Evolutionary conservation across 768 basidiomycete species (phyloP).

Genomic region (Boletus sensibilis): DNA sequence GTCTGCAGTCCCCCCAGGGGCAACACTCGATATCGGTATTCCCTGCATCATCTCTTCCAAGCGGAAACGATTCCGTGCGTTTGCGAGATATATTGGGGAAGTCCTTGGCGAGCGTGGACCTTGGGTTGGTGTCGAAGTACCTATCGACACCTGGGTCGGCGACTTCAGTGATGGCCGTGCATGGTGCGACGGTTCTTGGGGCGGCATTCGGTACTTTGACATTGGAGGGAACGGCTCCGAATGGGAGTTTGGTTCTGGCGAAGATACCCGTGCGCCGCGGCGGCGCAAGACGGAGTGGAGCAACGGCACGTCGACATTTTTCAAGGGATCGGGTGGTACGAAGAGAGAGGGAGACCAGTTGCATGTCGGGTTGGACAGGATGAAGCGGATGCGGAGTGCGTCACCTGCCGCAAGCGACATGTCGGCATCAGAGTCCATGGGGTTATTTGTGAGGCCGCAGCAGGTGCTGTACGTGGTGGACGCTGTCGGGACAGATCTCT

Average conservation of each 20-base stretch:
- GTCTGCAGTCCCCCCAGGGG: constrained; percentile 41
- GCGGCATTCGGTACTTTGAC: constrained; percentile 82
- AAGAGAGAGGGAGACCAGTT: constrained; percentile 63
- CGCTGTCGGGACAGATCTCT: constrained; percentile 68
- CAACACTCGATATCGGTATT: constrained; percentile 81
- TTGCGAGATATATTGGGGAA: constrained; percentile 86
- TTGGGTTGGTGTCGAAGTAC: constrained; percentile 92
- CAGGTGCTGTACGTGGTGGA: constrained; percentile 87
- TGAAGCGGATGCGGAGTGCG: constrained; percentile 63
- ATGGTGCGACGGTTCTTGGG: constrained; percentile 86
- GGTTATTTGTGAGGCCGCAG: constrained; percentile 81
- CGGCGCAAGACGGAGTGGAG: constrained; percentile 26
- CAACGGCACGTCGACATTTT: constrained; percentile 35
- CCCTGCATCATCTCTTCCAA: constrained; percentile 88
- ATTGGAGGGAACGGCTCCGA: constrained; percentile 57
- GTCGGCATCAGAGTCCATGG: constrained; percentile 61
- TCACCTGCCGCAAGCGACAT: constrained; percentile 64
- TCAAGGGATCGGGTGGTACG: constrained; percentile 33
- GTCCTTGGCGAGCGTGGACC: constrained; percentile 77
- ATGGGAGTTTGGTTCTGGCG: constrained; percentile 60
- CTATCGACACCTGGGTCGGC: constrained; percentile 53
- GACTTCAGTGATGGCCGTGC: constrained; percentile 60
- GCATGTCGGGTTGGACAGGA: constrained; percentile 35
- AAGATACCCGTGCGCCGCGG: constrained; percentile 34
- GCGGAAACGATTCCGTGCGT: constrained; percentile 80